Percentiles rank a stretch among this genome's conserved stretches.
phyloP scores from a whole-genome alignment of 2,329 filamentous ascomycete species.

The Mollisiaceae sp. region DNA sequence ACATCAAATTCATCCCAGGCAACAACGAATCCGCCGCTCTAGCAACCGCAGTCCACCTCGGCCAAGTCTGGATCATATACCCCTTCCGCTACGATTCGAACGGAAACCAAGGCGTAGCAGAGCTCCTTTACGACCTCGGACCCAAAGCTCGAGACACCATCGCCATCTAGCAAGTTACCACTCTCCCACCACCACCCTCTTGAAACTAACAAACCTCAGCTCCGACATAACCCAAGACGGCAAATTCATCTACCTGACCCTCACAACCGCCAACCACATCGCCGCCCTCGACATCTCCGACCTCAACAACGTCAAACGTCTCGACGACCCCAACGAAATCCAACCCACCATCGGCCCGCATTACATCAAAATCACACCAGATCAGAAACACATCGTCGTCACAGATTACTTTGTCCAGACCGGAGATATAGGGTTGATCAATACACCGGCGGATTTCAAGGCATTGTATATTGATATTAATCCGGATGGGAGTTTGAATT shows the following conservation, averaged over 20 bases:
- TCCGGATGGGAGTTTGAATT: slow-evolving; percentile 58
- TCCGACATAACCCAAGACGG: slow-evolving; percentile 64
- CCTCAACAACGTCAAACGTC: slow-evolving; percentile 62
- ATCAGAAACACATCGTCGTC: slow-evolving; percentile 67
- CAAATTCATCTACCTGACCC: slow-evolving; percentile 62
- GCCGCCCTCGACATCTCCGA: slow-evolving; percentile 66
- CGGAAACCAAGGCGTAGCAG: slow-evolving; percentile 61
- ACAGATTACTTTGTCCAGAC: slow-evolving; percentile 71
- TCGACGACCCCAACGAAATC: slow-evolving; percentile 62
- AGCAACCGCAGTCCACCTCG: slow-evolving; percentile 63
- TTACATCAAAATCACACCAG: slow-evolving; percentile 67
- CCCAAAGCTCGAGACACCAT: slow-evolving; percentile 58
- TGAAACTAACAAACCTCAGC: slow-evolving; percentile 37
- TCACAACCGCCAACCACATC: slow-evolving; percentile 66
- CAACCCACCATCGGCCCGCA: slow-evolving; percentile 66
- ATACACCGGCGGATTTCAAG: slow-evolving; percentile 64
- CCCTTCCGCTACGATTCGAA: slow-evolving; percentile 60
- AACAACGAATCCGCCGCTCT: slow-evolving; percentile 62
- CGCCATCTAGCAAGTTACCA: slow-evolving; percentile 56
- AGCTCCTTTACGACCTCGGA: slow-evolving; percentile 64
- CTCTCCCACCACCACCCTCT: neutral
- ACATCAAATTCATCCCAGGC: slow-evolving; percentile 69
- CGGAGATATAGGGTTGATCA: slow-evolving; percentile 58
- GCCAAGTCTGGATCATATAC: slow-evolving; percentile 69
- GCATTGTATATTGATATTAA: slow-evolving; percentile 65